A percentile compares a stretch with the other conserved stretches of the same genome.
Conservation (phyloP, 1,284 basidiomycete species). For the Coriolopsis trogii region DNA sequence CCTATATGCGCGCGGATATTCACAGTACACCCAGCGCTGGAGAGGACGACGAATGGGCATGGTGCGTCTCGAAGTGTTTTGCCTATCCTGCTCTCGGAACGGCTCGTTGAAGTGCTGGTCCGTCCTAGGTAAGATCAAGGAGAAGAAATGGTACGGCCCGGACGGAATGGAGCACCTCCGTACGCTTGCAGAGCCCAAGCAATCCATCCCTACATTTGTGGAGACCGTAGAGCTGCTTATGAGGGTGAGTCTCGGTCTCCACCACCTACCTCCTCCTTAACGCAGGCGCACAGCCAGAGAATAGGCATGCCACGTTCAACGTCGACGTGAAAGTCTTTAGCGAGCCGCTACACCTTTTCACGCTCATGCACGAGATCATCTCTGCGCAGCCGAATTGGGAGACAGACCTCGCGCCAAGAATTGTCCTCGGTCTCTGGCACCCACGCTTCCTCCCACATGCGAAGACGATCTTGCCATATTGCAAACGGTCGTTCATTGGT, state of each 20-base stretch:
- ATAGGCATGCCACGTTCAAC: slow-evolving; percentile 86
- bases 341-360: slow-evolving; percentile 86
- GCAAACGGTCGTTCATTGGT: slow-evolving; percentile 88
- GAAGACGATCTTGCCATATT: slow-evolving; percentile 76
- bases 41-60: slow-evolving; percentile 69
- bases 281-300: slow-evolving; percentile 64
- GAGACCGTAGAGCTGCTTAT: slow-evolving; percentile 85
- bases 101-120: neutral
- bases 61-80: slow-evolving; percentile 41
- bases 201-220: slow-evolving; percentile 86
- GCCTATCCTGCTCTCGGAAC: neutral
- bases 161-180: slow-evolving; percentile 83
- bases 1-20: slow-evolving; percentile 11
- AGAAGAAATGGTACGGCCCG: slow-evolving; percentile 71
- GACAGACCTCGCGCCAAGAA: slow-evolving; percentile 83
- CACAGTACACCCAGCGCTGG: slow-evolving; percentile 50
- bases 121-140: slow-evolving; percentile 63
- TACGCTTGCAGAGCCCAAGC: slow-evolving; percentile 82
- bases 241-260: slow-evolving; percentile 49
- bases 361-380: slow-evolving; percentile 81
- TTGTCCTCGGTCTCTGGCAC: slow-evolving; percentile 92
- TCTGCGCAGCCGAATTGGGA: slow-evolving; percentile 77
- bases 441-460: slow-evolving; percentile 87
- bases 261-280: slow-evolving; percentile 17
- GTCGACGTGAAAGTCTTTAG: slow-evolving; percentile 96